phyloP scores from a whole-genome alignment of 1,139 yeast species.

The Blastobotrys ciferrii region DNA sequence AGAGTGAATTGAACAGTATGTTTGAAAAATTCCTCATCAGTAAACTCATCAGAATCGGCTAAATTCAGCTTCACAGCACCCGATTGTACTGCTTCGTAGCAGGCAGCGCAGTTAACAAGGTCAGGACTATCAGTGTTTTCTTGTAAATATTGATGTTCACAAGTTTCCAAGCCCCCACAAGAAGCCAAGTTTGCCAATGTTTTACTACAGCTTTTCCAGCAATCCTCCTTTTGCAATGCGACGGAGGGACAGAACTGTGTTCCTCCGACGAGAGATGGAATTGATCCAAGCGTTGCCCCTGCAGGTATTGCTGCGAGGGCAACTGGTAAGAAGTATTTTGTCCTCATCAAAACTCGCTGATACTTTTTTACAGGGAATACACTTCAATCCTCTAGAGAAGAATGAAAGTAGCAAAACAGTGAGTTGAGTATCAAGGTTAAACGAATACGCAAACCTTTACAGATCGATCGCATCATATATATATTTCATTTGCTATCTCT shows the following conservation, averaged over 20 bases:
- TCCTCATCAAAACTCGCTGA: no score
- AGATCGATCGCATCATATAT: no score
- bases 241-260: slow-evolving; percentile 11
- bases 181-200: slow-evolving; percentile 18
- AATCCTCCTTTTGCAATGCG: slow-evolving; percentile 18
- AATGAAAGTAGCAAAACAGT: no score
- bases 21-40: slow-evolving; percentile 21
- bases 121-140: slow-evolving; percentile 15
- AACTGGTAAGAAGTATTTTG: no score
- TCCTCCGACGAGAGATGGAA: no score
- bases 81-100: slow-evolving; percentile 21
- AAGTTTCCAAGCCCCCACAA: slow-evolving; percentile 22
- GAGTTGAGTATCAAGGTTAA: no score
- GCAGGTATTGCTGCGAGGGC: no score
- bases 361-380: no score
- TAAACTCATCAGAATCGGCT: slow-evolving; percentile 20
- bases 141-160: slow-evolving; percentile 19
- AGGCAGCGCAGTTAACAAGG: slow-evolving; percentile 23
- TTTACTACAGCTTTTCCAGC: slow-evolving; percentile 26
- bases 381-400: no score
- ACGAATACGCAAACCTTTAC: no score
- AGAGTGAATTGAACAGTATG: slow-evolving; percentile 26
- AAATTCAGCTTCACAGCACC: slow-evolving; percentile 22
- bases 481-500: no score
- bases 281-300: no score